phyloP scores from a whole-genome alignment of 108 stramenopile genomes.

The Conticribra guillardii region DNA sequence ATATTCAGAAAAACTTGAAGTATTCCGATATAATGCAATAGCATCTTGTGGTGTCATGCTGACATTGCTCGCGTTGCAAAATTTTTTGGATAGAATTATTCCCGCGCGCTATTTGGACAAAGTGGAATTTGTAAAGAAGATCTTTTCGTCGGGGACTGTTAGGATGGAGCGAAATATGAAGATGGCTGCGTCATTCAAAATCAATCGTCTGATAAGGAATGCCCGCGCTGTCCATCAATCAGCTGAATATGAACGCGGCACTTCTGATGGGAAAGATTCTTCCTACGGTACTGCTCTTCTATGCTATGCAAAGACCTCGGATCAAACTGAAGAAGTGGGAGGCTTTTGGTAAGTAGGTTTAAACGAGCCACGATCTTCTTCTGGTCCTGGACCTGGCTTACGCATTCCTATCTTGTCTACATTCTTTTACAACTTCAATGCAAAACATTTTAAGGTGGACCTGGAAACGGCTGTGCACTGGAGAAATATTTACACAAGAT shows the following conservation, averaged over 20 bases:
- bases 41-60: slow-evolving; percentile 18
- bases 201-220: slow-evolving; percentile 30
- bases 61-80: slow-evolving; percentile 7
- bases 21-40: no score
- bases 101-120: slow-evolving; percentile 1
- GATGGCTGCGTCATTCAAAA: slow-evolving; percentile 37
- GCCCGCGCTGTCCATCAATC: slow-evolving; percentile 30
- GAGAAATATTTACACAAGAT: slow-evolving; percentile 38
- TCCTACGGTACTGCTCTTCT: slow-evolving; percentile 38
- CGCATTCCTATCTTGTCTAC: no score
- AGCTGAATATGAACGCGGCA: slow-evolving; percentile 7
- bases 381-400: no score
- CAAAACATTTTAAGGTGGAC: no score
- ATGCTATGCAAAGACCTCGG: slow-evolving; percentile 23
- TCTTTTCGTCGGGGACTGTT: slow-evolving; percentile 20
- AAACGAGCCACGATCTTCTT: no score
- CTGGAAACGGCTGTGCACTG: not conserved
- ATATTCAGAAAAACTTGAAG: no score
- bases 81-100: slow-evolving; percentile 15
- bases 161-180: slow-evolving; percentile 36
- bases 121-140: slow-evolving; percentile 3
- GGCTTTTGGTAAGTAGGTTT: no score
- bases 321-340: slow-evolving; percentile 17
- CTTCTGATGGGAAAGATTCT: slow-evolving; percentile 12
- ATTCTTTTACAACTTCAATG: no score